A percentile compares a stretch with the other conserved stretches of the same genome.
Evolutionary conservation across 352 stramenopile genomes (phyloP).

Genomic region (Globisporangium nodosum): DNA sequence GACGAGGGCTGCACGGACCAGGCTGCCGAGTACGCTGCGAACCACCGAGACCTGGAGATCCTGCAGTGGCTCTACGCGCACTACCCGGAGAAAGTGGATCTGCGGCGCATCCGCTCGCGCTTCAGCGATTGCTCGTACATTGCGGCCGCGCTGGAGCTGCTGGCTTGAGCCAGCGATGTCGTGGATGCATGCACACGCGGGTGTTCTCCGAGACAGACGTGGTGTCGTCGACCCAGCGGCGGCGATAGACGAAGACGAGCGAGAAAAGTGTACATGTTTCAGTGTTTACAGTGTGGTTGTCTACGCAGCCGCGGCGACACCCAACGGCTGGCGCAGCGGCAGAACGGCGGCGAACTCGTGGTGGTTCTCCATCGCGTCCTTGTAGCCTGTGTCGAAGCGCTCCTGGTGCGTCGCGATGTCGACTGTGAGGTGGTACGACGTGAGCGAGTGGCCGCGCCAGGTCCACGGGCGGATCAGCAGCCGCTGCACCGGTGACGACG

Average conservation of each 20-base stretch:
- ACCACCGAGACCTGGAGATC: slow-evolving; percentile 14
- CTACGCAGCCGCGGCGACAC: neutral
- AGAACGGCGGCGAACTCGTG: slow-evolving; percentile 43
- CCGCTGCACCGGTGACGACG: slow-evolving; percentile 11
- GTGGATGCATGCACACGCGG: neutral
- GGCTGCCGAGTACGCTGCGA: slow-evolving; percentile 19
- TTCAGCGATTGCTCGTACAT: slow-evolving; percentile 7
- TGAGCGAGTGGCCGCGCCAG: slow-evolving; percentile 46
- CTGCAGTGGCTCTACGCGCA: slow-evolving; percentile 15
- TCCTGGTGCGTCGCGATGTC: slow-evolving; percentile 42
- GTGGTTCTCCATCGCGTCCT: slow-evolving; percentile 47
- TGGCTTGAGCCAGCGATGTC: neutral
- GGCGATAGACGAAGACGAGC: too few species aligned
- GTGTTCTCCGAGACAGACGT: neutral
- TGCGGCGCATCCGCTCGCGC: slow-evolving; percentile 7
- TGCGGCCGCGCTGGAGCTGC: slow-evolving; percentile 1
- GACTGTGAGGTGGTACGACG: slow-evolving; percentile 54
- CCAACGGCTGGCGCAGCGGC: slow-evolving; percentile 4
- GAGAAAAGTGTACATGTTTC: neutral
- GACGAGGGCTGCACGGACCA: slow-evolving; percentile 16
- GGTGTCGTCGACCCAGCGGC: neutral
- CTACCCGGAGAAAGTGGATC: slow-evolving; percentile 13
- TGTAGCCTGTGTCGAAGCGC: slow-evolving; percentile 55
- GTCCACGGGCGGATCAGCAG: slow-evolving; percentile 62
- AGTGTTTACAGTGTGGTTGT: neutral